These are phyloP conservation scores for Fusarium sp. DNA, from an alignment of 2,329 filamentous ascomycete species.

Conservation along the genomic window DNA sequence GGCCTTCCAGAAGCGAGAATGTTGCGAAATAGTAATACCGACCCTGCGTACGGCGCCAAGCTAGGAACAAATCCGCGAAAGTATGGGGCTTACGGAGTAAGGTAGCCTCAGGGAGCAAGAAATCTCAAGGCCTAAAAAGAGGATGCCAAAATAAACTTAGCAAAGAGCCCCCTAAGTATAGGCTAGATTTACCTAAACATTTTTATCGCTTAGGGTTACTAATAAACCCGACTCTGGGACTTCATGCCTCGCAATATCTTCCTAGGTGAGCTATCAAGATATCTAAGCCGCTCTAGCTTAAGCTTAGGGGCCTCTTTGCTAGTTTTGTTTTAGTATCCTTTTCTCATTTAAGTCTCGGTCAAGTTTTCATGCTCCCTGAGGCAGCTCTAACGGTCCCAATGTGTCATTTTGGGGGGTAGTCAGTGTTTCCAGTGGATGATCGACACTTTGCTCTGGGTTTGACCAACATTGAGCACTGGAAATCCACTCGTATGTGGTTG, in stretches of 20 bases:
- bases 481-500: not conserved
- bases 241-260: not conserved
- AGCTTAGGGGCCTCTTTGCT: not conserved
- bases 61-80: constrained; percentile 24
- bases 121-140: too few species aligned
- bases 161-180: too few species aligned
- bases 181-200: too few species aligned
- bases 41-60: constrained; percentile 21
- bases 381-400: not conserved
- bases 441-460: not conserved
- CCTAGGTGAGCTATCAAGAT: not conserved
- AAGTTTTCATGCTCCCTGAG: not conserved
- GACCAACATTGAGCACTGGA: not conserved
- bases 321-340: not conserved
- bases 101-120: too few species aligned
- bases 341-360: not conserved
- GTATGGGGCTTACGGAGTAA: constrained; percentile 15
- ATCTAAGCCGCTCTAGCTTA: not conserved
- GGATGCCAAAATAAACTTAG: too few species aligned
- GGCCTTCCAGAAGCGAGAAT: constrained; percentile 28
- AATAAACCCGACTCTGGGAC: constrained; percentile 8
- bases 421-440: not conserved
- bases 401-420: constrained; percentile 1
- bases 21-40: constrained; percentile 4
- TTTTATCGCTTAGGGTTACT: not conserved